phyloP scores from a whole-genome alignment of 371 early-diverging fungal species.

The Blastocladiella emersonii region DNA sequence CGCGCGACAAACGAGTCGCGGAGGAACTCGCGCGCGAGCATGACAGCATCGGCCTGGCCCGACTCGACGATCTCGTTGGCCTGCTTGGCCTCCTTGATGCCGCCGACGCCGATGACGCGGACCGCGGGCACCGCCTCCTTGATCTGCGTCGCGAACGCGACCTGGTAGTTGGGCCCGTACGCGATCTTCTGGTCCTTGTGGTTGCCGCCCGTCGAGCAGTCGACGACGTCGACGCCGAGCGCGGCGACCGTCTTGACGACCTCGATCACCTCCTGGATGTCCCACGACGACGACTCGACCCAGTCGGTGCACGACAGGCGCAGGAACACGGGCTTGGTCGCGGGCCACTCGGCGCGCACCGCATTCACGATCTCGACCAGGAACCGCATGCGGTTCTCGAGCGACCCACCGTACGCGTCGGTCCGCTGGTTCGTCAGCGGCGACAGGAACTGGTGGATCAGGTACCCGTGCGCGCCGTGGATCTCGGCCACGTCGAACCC shows the following conservation, averaged over 20 bases:
- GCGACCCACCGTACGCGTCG: conserved; percentile 60
- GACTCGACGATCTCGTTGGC: conserved; percentile 50
- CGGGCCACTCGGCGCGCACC: conserved; percentile 55
- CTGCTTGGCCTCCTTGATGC: conserved; percentile 44
- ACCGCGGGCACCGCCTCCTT: conserved; percentile 32
- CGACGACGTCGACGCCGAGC: conserved; percentile 57
- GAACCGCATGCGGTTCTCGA: conserved; percentile 61
- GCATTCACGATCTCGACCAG: conserved; percentile 42
- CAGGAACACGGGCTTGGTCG: conserved; percentile 60
- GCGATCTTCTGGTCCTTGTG: conserved; percentile 30
- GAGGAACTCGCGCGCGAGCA: conserved; percentile 59
- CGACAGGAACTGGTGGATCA: conserved; percentile 62
- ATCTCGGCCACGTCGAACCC: conserved; percentile 81
- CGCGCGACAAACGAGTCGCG: conserved; percentile 41
- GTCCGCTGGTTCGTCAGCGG: conserved; percentile 67
- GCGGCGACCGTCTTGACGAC: conserved; percentile 36
- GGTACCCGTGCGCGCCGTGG: conserved; percentile 69
- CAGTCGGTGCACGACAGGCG: conserved; percentile 61
- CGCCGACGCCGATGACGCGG: conserved; percentile 57
- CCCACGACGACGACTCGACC: conserved; percentile 42
- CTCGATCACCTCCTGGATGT: conserved; percentile 43
- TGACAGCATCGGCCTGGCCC: conserved; percentile 53
- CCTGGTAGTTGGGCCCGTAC: conserved; percentile 47
- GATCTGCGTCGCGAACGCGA: conserved; percentile 46
- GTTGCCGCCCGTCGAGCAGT: conserved; percentile 57